Base-by-base conservation (phyloP, 2,329 filamentous ascomycete species). In the Aspergillus pseudonomiae region DNA sequence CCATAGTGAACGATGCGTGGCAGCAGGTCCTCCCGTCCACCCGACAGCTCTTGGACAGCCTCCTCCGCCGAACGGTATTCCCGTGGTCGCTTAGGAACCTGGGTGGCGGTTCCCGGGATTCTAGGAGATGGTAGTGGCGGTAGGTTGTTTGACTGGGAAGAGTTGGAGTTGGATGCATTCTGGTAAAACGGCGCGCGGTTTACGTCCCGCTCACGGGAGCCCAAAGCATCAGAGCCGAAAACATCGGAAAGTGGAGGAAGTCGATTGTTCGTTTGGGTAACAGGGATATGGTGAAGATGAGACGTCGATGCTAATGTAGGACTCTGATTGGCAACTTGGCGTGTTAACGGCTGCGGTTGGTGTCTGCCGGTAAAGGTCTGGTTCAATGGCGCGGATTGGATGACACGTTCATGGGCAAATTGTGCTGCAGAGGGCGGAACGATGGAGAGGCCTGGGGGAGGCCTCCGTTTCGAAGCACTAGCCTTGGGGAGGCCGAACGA, bases 31-130 rank as follows among this genome's bases (percentile, higher is more conserved):
- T 96, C 91, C 62, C 95, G 88, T n/a, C 95, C 95, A 57, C 93
- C 94, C 6, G 94, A 90, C 66, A 99, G 80, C 67, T 95, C 92
- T 63, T 92, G 91, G 64, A 98, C 94, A 3, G 93, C 95, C 75
- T 99, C 95, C 77, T 99, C 95, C 14, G 95, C 95, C 4, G 94
- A 97, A 72, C 93, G 91, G 79, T 96, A 98, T 75, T 98, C 95
- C 62, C 94, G 87, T 12, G 89, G 84, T 64, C 94, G 88, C 58
- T 77, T 79, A 1, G 84, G 84, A 10, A 85, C 85, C 28, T 87
- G 83, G 81, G 83, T 59, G 61, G 71, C 68, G 64, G 78, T 69
- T 60, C 78, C 61, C 84, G 89, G 88, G 69, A 93, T 91, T 64
- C 90, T 86, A 2, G 93, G 94, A 1, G 93, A 96, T 0, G 92